Evolutionary conservation across 768 basidiomycete genomes (phyloP).

Genomic region (Amylocystis lapponica): DNA sequence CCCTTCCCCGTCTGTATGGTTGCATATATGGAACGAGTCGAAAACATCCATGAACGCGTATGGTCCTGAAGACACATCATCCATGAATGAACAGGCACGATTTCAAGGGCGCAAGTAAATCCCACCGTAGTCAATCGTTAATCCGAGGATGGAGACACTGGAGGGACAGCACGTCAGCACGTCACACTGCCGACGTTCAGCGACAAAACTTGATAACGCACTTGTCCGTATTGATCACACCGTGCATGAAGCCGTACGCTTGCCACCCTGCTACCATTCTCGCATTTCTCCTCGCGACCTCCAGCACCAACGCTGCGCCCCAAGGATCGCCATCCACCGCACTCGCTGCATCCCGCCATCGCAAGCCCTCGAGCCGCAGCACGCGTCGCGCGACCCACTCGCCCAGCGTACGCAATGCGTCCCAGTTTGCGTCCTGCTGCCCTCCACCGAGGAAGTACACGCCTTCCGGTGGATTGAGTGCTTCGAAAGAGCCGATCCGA

Average conservation of each 20-base stretch:
- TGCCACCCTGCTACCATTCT: conserved; percentile 96
- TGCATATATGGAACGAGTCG: conserved; percentile 82
- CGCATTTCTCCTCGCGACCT: conserved; percentile 80
- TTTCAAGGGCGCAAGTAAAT: background rate
- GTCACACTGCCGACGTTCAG: background rate
- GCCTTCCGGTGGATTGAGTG: conserved; percentile 62
- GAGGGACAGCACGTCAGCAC: background rate
- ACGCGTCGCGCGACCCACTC: conserved; percentile 70
- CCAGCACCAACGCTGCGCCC: conserved; percentile 68
- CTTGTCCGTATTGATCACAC: conserved; percentile 98
- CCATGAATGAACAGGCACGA: background rate
- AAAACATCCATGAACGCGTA: conserved; percentile 96
- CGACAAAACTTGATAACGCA: conserved; percentile 33
- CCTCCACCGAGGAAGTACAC: conserved; percentile 72
- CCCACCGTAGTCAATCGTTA: conserved; percentile 74
- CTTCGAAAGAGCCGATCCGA: conserved; percentile 88
- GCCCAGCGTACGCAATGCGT: conserved; percentile 67
- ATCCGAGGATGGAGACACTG: conserved; percentile 67
- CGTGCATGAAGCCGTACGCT: conserved; percentile 91
- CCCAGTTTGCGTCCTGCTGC: conserved; percentile 68
- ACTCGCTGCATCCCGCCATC: conserved; percentile 29
- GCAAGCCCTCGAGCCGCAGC: conserved; percentile 36
- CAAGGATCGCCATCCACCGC: conserved; percentile 47
- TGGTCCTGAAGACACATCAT: conserved; percentile 46
- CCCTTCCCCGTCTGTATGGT: conserved; percentile 75